Evolutionary conservation across 2,329 filamentous ascomycete genomes (phyloP), one percentile per base, ranked within the genome.

Genomic region (Ceratocystiopsis brevicomis): DNA sequence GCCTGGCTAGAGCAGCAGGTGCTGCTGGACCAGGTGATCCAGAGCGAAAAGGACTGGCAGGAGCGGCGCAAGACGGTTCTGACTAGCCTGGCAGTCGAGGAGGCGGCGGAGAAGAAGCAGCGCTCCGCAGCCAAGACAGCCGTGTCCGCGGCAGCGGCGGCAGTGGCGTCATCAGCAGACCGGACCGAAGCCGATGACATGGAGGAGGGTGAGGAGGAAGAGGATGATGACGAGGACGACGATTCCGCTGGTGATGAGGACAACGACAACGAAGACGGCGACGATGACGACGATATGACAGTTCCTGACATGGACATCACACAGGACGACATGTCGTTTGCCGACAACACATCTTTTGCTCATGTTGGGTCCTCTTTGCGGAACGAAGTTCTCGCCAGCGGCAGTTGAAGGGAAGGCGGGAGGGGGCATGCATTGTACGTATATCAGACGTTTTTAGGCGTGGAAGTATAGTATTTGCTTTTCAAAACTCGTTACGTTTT

Each of bases 1-100:
- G 81, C 85, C 55, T 90, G 83, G 83, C 63, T 75, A 14, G 76
- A 82, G 59, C 88, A 88, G 59, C 82, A 90, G 59, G 68, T 83
- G 30, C 59, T 88, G 16, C 59, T 90, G n/a, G 73, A 83, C 45
- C 82, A 85, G 54, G 69, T 80, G 32, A 68, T 84, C 51, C 60
- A 69, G 53, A 68, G 65, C 53, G 82, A 88, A 56, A 66, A 73
- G 33, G 74, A 78, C 56, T 76, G 78, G 62, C 72, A 76, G 51
- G 63, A 68, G 45, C 65, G 74, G 42, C 67, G 73, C 37, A 61
- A 68, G 51, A 65, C 66, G 5, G 69, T 78, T 6, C 60, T 76
- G 18, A 62, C 61, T 4, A 64, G 61, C 1, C 63, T 69, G 17
- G 63, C 69, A 11, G 57, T 66, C 16, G 57, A 69, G 11, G 57